phyloP scores from a whole-genome alignment of 1,284 basidiomycete species.

The Malassezia equina region DNA sequence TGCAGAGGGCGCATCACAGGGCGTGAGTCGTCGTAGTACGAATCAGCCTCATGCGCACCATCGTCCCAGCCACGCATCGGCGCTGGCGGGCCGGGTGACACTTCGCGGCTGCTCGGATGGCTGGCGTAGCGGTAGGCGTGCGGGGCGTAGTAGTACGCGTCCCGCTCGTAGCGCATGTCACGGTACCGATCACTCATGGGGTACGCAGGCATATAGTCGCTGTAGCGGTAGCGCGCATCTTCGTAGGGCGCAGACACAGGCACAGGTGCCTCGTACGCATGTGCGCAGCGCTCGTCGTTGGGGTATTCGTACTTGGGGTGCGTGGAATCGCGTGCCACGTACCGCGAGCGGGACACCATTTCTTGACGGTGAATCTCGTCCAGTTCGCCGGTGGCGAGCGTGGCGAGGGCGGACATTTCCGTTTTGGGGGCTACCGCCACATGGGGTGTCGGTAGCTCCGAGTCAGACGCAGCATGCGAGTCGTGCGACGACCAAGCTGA shows the following conservation, averaged over 20 bases:
- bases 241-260: background rate
- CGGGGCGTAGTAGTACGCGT: background rate
- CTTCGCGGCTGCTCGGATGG: conserved; percentile 14
- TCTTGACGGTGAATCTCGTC: conserved; percentile 39
- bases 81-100: conserved; percentile 6
- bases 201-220: background rate
- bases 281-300: conserved; percentile 20
- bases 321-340: background rate
- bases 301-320: conserved; percentile 11
- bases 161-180: conserved; percentile 15
- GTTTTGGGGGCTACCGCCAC: background rate
- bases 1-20: background rate
- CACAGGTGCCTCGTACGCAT: background rate
- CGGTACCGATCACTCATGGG: conserved; percentile 2
- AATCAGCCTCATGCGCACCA: conserved; percentile 25
- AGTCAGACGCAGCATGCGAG: conserved; percentile 29
- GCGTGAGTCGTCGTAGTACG: conserved; percentile 21
- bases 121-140: conserved; percentile 25
- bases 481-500: conserved; percentile 15
- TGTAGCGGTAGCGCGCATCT: conserved; percentile 5
- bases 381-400: conserved; percentile 42
- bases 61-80: conserved; percentile 19
- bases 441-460: conserved; percentile 16
- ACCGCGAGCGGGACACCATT: conserved; percentile 15
- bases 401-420: conserved; percentile 45